A percentile compares a stretch with the other conserved stretches of the same genome.
phyloP scores from a whole-genome alignment of 164 flowering plant species.

The Tetracentron sinense region DNA sequence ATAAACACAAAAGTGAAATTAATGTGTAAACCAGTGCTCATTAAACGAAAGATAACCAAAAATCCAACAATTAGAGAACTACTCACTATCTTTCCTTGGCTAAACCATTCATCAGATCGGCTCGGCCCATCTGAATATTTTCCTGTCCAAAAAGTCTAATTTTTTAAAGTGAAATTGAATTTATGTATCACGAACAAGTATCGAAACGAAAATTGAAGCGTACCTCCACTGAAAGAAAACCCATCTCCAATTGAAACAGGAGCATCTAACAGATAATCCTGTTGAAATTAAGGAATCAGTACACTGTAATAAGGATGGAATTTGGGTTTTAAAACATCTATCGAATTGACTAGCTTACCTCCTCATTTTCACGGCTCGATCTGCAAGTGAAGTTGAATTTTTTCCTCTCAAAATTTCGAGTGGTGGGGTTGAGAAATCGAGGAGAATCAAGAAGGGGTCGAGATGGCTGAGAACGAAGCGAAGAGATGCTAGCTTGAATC shows the following conservation, averaged over 20 bases:
- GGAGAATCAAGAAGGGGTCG: constrained; percentile 2
- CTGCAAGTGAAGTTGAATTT: constrained; percentile 19
- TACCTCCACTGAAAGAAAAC: constrained; percentile 91
- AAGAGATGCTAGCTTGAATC: constrained; percentile 19
- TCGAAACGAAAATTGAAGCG: background rate
- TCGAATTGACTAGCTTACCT: constrained; percentile 21
- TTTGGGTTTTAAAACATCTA: background rate
- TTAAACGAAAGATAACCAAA: too few species aligned
- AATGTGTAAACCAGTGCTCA: too few species aligned
- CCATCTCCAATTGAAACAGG: constrained; percentile 86
- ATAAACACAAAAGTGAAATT: background rate
- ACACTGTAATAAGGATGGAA: background rate
- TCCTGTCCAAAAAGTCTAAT: constrained; percentile 39
- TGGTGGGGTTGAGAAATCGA: constrained; percentile 15
- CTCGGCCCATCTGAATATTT: constrained; percentile 78
- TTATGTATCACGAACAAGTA: background rate
- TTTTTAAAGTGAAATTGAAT: background rate
- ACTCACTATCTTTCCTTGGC: constrained; percentile 77
- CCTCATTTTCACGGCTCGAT: constrained; percentile 26
- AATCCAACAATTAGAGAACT: background rate
- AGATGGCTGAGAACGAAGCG: constrained; percentile 14
- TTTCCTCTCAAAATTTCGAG: constrained; percentile 7
- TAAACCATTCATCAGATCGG: constrained; percentile 83
- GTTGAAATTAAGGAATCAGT: background rate
- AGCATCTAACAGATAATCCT: constrained; percentile 82